Percentiles rank a stretch among this genome's conserved stretches.
phyloP scores from a whole-genome alignment of 805 yeast genomes.

The Saccharomycopsis olivae region DNA sequence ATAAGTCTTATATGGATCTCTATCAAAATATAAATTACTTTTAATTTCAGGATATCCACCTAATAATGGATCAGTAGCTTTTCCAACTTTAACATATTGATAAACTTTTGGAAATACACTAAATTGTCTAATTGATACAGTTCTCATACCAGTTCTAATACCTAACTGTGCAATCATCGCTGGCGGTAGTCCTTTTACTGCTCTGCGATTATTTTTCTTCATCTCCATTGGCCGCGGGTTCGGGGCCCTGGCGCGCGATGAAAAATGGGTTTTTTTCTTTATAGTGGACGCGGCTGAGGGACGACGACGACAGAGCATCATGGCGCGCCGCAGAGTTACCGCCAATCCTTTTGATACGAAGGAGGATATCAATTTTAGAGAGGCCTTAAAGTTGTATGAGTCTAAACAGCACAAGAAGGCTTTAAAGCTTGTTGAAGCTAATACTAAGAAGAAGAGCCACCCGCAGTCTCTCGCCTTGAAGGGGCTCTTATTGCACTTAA shows the following conservation, averaged over 20 bases:
- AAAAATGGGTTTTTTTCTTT: too few relatives aligned
- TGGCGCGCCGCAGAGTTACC: constrained; percentile 8
- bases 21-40: constrained; percentile 47
- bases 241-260: too few relatives aligned
- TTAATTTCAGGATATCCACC: constrained; percentile 55
- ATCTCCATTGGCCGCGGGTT: too few relatives aligned
- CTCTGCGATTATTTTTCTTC: too few relatives aligned
- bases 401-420: constrained; percentile 80
- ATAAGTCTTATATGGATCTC: constrained; percentile 62
- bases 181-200: too few relatives aligned
- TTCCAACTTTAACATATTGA: neutral
- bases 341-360: constrained; percentile 29
- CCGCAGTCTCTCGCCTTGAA: constrained; percentile 79
- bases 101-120: too few relatives aligned
- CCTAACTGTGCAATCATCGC: constrained; percentile 5
- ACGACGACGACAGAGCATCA: too few relatives aligned
- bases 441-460: constrained; percentile 66
- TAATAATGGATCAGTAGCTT: constrained; percentile 13
- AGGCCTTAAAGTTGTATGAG: constrained; percentile 78
- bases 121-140: too few relatives aligned
- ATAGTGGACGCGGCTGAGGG: too few relatives aligned
- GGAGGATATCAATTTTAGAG: constrained; percentile 68
- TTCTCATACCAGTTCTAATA: too few relatives aligned
- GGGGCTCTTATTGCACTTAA: constrained; percentile 54
- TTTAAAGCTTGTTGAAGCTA: constrained; percentile 59